Evolutionary conservation across 805 yeast species (phyloP).

Genomic region (Candida stauntonica): DNA sequence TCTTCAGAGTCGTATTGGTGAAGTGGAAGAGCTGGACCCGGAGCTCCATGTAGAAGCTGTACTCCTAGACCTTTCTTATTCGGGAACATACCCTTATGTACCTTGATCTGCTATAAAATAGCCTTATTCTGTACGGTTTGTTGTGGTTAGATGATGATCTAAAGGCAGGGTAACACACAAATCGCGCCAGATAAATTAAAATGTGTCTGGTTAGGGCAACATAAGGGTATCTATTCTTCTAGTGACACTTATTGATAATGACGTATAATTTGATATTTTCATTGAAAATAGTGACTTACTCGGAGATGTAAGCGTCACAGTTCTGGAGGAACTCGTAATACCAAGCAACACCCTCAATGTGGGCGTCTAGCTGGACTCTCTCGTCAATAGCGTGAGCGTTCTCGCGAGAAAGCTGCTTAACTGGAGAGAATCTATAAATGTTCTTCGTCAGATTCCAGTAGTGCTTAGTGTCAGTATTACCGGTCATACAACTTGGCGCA

Average conservation of each 20-base stretch:
- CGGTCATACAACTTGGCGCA: conserved; percentile 62
- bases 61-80: conserved; percentile 38
- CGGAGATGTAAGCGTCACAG: conserved; percentile 7
- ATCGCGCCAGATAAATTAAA: too few species aligned
- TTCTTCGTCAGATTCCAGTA: conserved; percentile 60
- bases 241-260: background rate
- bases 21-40: conserved; percentile 30
- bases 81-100: conserved; percentile 39
- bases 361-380: conserved; percentile 33
- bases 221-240: too few species aligned
- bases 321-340: conserved; percentile 15
- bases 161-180: background rate
- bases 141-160: background rate
- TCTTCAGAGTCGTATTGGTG: conserved; percentile 15
- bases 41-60: conserved; percentile 39
- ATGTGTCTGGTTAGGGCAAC: too few species aligned
- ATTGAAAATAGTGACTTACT: conserved; percentile 24
- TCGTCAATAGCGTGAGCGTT: conserved; percentile 58
- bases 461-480: conserved; percentile 66
- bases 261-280: conserved; percentile 20
- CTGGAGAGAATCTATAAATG: conserved; percentile 52
- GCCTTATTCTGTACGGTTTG: too few species aligned
- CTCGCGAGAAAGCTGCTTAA: conserved; percentile 28
- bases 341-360: conserved; percentile 13
- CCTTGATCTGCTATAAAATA: background rate